Base-by-base conservation (phyloP, 306 rosid genomes). In the Amphicarpaea edgeworthii region DNA sequence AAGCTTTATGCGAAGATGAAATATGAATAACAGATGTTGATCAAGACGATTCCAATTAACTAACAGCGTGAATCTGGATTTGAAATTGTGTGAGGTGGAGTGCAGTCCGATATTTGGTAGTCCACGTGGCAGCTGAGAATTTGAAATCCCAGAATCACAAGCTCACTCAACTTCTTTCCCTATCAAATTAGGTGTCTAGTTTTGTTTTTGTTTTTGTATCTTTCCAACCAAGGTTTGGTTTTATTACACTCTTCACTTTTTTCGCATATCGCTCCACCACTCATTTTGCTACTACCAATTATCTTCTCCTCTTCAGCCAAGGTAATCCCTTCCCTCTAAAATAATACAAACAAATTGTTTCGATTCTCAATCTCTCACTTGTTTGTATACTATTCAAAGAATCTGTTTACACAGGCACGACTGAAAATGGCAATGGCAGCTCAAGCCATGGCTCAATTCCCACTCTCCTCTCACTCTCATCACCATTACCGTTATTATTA, bases 341-440 rank as follows among this genome's bases (percentile, higher is more conserved):
- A 7, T 34, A 34, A 34, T 34, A 30, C 8, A 34, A 34, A 34
- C 40, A 34, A 34, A 34, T 5, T 34, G 8, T 51, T 19, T 51
- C 6, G 0, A 19, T 51, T 2, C 16, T 17, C 26, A 19, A 51
- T 51, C 59, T 51, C 59, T 51, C 59, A 19, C 24, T 19, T 51
- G 12, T 51, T 51, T 8, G 4, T 28, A 28, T 28, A 28, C 32
- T n/a, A 28, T 28, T 28, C 32, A 28, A 28, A 28, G 4, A 28
- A 28, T 2, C 4, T 34, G 40, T 34, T 6, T 21, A 50, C 12
- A 17, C 5, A 17, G 12, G 17, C 24, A 17, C 55, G 17, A 2
- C 6, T 17, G 1, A 53, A 32, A 61, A 66, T 72, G 77, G 77
- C 57, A 58, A n/a, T 55, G 77, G 42, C 68, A 57, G 21, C 64